These are phyloP conservation scores for Arthrobotrys iridis DNA, from an alignment of 2,329 filamentous ascomycete species.

Conservation along the genomic window DNA sequence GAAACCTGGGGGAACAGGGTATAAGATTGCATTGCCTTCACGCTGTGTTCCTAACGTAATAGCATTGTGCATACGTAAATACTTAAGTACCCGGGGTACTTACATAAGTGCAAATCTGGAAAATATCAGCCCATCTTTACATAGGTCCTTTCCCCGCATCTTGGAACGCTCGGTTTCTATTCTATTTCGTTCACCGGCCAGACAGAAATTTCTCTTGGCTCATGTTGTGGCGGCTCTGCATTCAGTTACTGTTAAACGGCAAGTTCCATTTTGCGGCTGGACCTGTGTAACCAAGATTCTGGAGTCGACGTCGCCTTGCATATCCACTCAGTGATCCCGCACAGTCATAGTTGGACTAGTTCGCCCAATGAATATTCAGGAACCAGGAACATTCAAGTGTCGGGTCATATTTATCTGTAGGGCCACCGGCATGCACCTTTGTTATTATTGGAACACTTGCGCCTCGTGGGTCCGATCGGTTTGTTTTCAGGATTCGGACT, in stretches of 20 bases:
- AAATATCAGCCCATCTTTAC: too few relatives aligned
- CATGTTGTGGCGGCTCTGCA: conserved; percentile 1
- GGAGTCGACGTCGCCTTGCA: conserved; percentile 16
- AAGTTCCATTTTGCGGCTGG: conserved; percentile 12
- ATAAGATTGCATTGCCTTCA: too few relatives aligned
- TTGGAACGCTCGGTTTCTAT: too few relatives aligned
- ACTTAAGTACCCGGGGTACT: too few relatives aligned
- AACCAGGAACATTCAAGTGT: conserved; percentile 13
- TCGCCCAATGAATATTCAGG: conserved; percentile 6
- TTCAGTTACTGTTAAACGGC: conserved; percentile 1
- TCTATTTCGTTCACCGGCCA: too few relatives aligned
- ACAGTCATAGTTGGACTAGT: not conserved
- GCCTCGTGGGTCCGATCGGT: not conserved
- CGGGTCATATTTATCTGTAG: not conserved
- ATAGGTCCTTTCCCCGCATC: too few relatives aligned
- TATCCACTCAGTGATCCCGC: not conserved
- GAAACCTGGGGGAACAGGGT: too few relatives aligned
- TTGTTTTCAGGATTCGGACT: not conserved
- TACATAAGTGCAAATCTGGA: too few relatives aligned
- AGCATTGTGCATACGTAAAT: too few relatives aligned
- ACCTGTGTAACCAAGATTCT: not conserved
- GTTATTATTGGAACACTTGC: not conserved
- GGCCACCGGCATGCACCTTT: not conserved
- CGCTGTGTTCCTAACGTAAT: too few relatives aligned
- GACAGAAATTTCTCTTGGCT: not conserved